These are phyloP conservation scores for Bacidia rubella DNA, from an alignment of 495 filamentous ascomycete genomes.

Conservation along the genomic window DNA sequence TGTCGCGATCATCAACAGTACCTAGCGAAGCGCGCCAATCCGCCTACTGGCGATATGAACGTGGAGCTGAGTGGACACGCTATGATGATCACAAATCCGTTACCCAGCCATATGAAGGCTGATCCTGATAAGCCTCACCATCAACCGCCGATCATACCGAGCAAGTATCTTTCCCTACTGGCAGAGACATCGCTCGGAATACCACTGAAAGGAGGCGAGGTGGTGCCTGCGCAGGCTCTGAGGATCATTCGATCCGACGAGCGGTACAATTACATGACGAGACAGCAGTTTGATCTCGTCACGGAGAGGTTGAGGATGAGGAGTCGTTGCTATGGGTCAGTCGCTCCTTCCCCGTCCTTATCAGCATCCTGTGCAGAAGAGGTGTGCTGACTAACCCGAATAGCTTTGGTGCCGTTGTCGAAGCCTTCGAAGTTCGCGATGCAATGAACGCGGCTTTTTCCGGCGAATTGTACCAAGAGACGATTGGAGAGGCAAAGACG, in stretches of 20 bases:
- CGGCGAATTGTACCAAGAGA: conserved; percentile 27
- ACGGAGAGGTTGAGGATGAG: conserved; percentile 62
- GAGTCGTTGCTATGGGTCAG: conserved; percentile 87
- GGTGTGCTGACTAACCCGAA: neutral
- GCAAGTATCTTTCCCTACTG: conserved; percentile 61
- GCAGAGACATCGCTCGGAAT: conserved; percentile 74
- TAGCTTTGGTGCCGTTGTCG: conserved; percentile 72
- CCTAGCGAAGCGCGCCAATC: conserved; percentile 26
- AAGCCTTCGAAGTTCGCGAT: conserved; percentile 86
- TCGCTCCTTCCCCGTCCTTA: neutral
- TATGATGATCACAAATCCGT: conserved; percentile 22
- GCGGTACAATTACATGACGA: conserved; percentile 46
- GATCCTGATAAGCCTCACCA: conserved; percentile 33
- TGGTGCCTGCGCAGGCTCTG: conserved; percentile 96
- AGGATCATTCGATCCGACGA: conserved; percentile 64
- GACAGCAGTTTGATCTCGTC: conserved; percentile 58
- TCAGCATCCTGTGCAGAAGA: neutral
- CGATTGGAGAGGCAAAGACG: conserved; percentile 22
- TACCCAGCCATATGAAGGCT: conserved; percentile 36
- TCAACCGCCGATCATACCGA: conserved; percentile 41
- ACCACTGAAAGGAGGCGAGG: conserved; percentile 77
- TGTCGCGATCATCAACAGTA: conserved; percentile 91
- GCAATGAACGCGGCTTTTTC: conserved; percentile 57
- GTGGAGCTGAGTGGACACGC: conserved; percentile 29
- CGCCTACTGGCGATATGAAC: conserved; percentile 21